Conservation (phyloP, 78 protist genomes). For the Creolimax fragrantissima region DNA sequence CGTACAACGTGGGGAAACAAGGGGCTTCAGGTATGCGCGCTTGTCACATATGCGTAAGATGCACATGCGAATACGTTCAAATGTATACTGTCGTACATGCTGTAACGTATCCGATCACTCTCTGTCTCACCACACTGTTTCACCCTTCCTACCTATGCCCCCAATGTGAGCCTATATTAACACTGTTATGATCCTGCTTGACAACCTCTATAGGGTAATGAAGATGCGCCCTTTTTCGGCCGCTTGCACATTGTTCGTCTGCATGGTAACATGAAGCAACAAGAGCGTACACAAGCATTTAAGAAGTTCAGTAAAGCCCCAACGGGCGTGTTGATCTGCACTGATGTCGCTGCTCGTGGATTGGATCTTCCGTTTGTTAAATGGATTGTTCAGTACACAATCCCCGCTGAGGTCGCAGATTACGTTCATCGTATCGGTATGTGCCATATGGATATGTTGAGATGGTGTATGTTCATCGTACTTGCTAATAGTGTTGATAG, state of each 20-base stretch:
- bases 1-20: neutral
- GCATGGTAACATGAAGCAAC: conserved; percentile 62
- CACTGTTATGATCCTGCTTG: too few species aligned
- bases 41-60: too few species aligned
- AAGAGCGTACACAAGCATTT: conserved; percentile 31
- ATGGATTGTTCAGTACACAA: conserved; percentile 58
- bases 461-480: too few species aligned
- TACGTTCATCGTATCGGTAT: conserved; percentile 68
- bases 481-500: too few species aligned
- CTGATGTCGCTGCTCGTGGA: conserved; percentile 81
- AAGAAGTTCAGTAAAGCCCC: neutral
- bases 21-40: too few species aligned
- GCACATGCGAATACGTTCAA: too few species aligned
- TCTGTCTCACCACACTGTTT: too few species aligned
- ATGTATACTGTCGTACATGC: too few species aligned
- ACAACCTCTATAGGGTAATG: neutral
- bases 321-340: conserved; percentile 47
- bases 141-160: too few species aligned
- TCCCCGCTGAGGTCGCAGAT: conserved; percentile 32
- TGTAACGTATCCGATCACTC: too few species aligned
- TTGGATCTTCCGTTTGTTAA: conserved; percentile 53
- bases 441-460: too few species aligned
- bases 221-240: neutral
- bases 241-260: neutral
- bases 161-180: too few species aligned